Conservation (phyloP, 192 early-diverging fungal species). For the Backusella tuberculispora region DNA sequence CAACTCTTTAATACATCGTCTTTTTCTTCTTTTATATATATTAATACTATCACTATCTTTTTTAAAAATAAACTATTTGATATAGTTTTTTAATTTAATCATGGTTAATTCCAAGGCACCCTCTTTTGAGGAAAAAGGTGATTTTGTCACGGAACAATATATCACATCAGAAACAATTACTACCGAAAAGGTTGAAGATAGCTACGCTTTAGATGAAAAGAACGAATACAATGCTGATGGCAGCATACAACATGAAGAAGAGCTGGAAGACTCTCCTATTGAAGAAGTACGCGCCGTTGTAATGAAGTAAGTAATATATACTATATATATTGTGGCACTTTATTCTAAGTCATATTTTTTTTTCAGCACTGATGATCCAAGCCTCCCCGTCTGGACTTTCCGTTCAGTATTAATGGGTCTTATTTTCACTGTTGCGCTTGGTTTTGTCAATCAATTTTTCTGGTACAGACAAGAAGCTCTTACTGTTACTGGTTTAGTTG, state of each 20-base stretch:
- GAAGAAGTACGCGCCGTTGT: slow-evolving; percentile 51
- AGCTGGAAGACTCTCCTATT: slow-evolving; percentile 51
- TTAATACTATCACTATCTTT: too few relatives aligned
- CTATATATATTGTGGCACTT: too few relatives aligned
- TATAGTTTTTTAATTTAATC: too few relatives aligned
- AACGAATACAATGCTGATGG: neutral
- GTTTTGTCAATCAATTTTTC: slow-evolving; percentile 51
- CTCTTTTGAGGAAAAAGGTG: slow-evolving; percentile 9
- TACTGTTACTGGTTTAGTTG: slow-evolving; percentile 45
- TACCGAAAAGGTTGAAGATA: slow-evolving; percentile 4
- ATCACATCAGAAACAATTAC: slow-evolving; percentile 1
- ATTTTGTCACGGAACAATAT: slow-evolving; percentile 7
- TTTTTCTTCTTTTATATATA: too few relatives aligned
- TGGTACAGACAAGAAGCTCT: slow-evolving; percentile 53
- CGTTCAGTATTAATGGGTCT: slow-evolving; percentile 51
- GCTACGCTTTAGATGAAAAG: neutral
- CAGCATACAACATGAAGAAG: neutral
- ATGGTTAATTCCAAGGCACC: too few relatives aligned
- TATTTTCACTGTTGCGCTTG: slow-evolving; percentile 44
- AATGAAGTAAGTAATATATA: slow-evolving; percentile 28
- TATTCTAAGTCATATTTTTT: too few relatives aligned
- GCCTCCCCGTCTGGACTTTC: slow-evolving; percentile 53
- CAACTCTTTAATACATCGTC: too few relatives aligned
- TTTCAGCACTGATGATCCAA: slow-evolving; percentile 53
- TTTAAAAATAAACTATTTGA: too few relatives aligned